Evolutionary conservation across 768 basidiomycete genomes (phyloP).

Genomic region (Suillus decipiens): DNA sequence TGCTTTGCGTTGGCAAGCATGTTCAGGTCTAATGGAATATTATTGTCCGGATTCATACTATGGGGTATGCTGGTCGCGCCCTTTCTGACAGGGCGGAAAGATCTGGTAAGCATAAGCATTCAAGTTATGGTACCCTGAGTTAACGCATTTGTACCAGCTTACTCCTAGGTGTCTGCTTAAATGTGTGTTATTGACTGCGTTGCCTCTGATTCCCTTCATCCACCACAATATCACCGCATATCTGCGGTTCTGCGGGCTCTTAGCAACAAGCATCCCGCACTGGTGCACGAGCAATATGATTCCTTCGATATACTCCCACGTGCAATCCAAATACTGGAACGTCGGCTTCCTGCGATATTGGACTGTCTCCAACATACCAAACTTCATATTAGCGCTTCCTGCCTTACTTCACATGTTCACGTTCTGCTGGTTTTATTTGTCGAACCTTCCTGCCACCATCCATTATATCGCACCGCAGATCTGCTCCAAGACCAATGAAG

Average conservation of each 20-base stretch:
- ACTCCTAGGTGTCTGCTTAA: constrained; percentile 34
- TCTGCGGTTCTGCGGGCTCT: constrained; percentile 56
- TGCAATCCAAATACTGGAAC: constrained; percentile 87
- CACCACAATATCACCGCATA: constrained; percentile 73
- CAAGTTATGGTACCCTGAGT: background rate
- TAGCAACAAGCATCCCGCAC: constrained; percentile 23
- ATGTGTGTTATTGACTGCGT: constrained; percentile 42
- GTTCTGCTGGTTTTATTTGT: constrained; percentile 30
- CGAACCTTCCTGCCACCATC: constrained; percentile 11
- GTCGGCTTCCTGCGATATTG: constrained; percentile 86
- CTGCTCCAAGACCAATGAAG: background rate
- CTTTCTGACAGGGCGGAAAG: constrained; percentile 40
- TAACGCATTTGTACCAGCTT: constrained; percentile 31
- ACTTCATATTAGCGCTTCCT: constrained; percentile 80
- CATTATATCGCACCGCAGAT: constrained; percentile 8
- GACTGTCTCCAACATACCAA: constrained; percentile 80
- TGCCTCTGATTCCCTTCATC: constrained; percentile 67
- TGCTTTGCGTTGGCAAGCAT: constrained; percentile 62
- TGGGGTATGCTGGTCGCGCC: constrained; percentile 72
- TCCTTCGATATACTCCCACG: constrained; percentile 80
- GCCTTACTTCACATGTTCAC: constrained; percentile 53
- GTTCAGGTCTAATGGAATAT: constrained; percentile 79
- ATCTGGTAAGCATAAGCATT: constrained; percentile 20
- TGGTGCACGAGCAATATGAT: constrained; percentile 65
- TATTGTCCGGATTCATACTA: constrained; percentile 74